Evolutionary conservation across 139 green algal genomes (phyloP), one percentile per base, ranked within the genome.

Genomic region (Chlamydomonas applanata): DNA sequence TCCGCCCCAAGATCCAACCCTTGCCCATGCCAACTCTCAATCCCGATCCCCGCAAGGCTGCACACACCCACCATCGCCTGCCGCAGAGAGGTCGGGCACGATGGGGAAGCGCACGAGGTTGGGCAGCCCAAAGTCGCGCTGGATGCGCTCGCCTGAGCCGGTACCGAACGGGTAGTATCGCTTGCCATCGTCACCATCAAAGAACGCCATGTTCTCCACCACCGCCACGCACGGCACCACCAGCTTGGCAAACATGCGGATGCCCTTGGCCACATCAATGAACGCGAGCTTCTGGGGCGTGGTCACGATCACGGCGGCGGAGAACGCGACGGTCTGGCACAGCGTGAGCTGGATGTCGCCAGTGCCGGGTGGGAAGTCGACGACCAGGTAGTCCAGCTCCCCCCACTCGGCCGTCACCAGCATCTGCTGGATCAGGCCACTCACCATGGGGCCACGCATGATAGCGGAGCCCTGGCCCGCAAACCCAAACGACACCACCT

Each of bases 131-230:
- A 97, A 99, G 69, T 98, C 93, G 2, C 54, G 36, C 77, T 92
- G 81, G 52, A 97, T 92, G 53, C 89, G 82, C 56, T 91, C 85
- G 2, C 85, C 88, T 11, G 80, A 88, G 27, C 94, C 94, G 73
- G 89, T 69, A 61, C 94, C 94, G 79, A 98, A 98, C 11, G 94
- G 94, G 70, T 84, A 87, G 86, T 97, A 92, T 0, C 85, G 75
- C 78, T 91, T 91, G 59, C 93, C 95, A 65, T 93, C 94, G 60
- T 94, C 90, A 0, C 70, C 95, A 4, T 98, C 94, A 84, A 99
- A 99, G 86, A 92, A 98, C 0, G 74, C 83, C 96, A 99, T 99
- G 91, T 99, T 99, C 87, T 99, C 96, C n/a, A 97, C 96, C 22
- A 99, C 94, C 11, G 92, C 90, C 40, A 98, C 94, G 64, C 93